Percentiles rank a stretch among this genome's conserved stretches.
Conservation (phyloP, 83 land plant species). For the Picea abies region DNA sequence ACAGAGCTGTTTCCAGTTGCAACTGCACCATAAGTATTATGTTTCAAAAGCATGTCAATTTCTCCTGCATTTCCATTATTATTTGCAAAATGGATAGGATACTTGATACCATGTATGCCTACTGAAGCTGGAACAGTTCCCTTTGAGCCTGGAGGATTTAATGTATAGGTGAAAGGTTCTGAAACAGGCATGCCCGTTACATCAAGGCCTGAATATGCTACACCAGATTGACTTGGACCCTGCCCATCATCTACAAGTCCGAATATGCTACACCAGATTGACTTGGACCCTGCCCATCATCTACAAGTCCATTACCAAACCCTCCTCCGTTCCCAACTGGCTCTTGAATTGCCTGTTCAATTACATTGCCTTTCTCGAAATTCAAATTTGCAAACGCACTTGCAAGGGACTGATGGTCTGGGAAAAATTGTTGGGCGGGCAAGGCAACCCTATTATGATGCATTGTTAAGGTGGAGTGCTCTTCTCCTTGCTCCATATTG, state of each 20-base stretch:
- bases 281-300: neutral
- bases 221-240: neutral
- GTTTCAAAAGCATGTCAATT: conserved; percentile 6
- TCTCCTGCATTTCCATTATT: neutral
- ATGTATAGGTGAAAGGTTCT: neutral
- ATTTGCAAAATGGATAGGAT: neutral
- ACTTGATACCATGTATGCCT: neutral
- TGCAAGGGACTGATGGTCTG: neutral
- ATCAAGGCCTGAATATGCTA: neutral
- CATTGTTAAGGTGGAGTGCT: too few species aligned
- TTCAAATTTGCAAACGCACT: neutral
- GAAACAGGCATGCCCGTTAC: conserved; percentile 1
- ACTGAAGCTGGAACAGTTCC: neutral
- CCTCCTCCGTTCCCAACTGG: neutral
- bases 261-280: neutral
- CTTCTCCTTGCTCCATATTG: neutral
- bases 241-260: neutral
- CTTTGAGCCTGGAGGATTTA: neutral
- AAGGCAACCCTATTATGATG: too few species aligned
- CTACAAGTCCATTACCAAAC: neutral
- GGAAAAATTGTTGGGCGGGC: neutral
- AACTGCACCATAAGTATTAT: neutral
- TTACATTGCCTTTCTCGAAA: too few species aligned
- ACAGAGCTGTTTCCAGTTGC: neutral
- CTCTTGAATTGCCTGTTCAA: neutral